phyloP scores from a whole-genome alignment of 192 early-diverging fungal species.

The Coemansia sp. region DNA sequence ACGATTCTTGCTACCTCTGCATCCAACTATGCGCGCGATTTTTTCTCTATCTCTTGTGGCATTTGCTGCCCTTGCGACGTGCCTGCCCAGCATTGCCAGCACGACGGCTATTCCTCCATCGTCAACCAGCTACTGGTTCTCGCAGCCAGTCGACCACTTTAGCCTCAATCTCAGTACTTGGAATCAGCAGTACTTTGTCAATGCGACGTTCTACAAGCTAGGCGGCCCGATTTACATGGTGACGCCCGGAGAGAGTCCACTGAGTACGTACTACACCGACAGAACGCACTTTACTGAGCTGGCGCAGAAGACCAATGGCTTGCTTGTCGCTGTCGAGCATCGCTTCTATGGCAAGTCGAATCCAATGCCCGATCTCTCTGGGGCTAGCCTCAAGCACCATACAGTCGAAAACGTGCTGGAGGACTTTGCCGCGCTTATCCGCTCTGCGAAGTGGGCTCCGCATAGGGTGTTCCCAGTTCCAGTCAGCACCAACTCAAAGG shows the following conservation, averaged over 20 bases:
- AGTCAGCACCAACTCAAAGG: slow-evolving; percentile 21
- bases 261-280: slow-evolving; percentile 17
- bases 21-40: neutral
- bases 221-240: slow-evolving; percentile 40
- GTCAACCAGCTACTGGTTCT: slow-evolving; percentile 29
- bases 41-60: slow-evolving; percentile 2
- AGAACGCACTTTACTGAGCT: slow-evolving; percentile 36
- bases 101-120: slow-evolving; percentile 15
- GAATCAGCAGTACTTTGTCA: slow-evolving; percentile 34
- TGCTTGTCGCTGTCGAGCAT: slow-evolving; percentile 64
- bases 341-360: slow-evolving; percentile 64
- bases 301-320: slow-evolving; percentile 58
- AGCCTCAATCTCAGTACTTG: slow-evolving; percentile 26
- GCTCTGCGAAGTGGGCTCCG: slow-evolving; percentile 17
- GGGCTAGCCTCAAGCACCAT: slow-evolving; percentile 35
- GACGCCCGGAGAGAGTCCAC: slow-evolving; percentile 28
- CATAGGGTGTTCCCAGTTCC: slow-evolving; percentile 16
- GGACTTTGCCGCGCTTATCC: slow-evolving; percentile 38
- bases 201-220: slow-evolving; percentile 42
- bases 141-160: slow-evolving; percentile 41
- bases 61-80: slow-evolving; percentile 13
- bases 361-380: slow-evolving; percentile 51
- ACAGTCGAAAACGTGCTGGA: slow-evolving; percentile 35
- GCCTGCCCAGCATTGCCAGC: neutral
- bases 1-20: neutral